Conservation (phyloP, 1,284 basidiomycete species). For the Irpex lacteus region DNA sequence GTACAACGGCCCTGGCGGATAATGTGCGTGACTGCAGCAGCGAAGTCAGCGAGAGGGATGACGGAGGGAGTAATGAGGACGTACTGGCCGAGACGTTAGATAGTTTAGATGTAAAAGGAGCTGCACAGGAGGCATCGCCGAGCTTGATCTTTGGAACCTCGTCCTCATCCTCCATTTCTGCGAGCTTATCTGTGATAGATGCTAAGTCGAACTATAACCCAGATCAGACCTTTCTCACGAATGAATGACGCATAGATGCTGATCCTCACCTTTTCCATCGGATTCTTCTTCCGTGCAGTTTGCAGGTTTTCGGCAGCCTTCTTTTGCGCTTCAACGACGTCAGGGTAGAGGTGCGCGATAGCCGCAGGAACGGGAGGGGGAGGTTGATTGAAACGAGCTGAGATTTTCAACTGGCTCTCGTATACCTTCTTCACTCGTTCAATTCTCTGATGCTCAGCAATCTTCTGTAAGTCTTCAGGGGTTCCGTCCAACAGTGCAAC, state of each 20-base stretch:
- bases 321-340: slow-evolving; percentile 88
- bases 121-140: slow-evolving; percentile 94
- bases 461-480: slow-evolving; percentile 86
- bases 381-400: slow-evolving; percentile 84
- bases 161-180: slow-evolving; percentile 90
- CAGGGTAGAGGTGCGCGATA: slow-evolving; percentile 82
- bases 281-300: slow-evolving; percentile 73
- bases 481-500: slow-evolving; percentile 92
- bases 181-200: slow-evolving; percentile 85
- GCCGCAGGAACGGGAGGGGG: slow-evolving; percentile 87
- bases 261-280: slow-evolving; percentile 79
- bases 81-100: slow-evolving; percentile 89
- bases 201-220: slow-evolving; percentile 76
- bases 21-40: slow-evolving; percentile 80
- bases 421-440: slow-evolving; percentile 95
- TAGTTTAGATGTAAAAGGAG: slow-evolving; percentile 94
- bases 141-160: slow-evolving; percentile 96
- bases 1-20: slow-evolving; percentile 97
- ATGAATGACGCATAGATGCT: slow-evolving; percentile 5
- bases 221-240: slow-evolving; percentile 1
- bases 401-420: slow-evolving; percentile 89
- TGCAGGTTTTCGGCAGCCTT: slow-evolving; percentile 65
- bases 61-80: slow-evolving; percentile 29
- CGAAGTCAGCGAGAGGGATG: slow-evolving; percentile 9
- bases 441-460: slow-evolving; percentile 85